phyloP scores from a whole-genome alignment of 2,329 filamentous ascomycete species.

The Ascochyta rabiei region DNA sequence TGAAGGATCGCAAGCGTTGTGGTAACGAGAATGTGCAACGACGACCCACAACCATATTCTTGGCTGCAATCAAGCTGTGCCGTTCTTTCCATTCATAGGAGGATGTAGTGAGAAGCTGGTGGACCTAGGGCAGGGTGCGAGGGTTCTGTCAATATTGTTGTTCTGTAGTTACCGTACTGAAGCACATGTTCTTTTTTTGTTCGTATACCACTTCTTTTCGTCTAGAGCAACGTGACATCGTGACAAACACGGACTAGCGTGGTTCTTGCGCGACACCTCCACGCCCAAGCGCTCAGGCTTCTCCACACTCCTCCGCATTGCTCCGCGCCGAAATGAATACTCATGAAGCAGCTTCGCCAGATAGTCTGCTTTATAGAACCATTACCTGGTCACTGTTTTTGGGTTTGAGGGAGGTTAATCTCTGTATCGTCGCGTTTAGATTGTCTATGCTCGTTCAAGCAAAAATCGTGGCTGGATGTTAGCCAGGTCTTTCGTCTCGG shows the following conservation, averaged over 20 bases:
- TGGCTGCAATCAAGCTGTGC: background rate
- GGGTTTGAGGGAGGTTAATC: background rate
- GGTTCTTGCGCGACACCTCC: slow-evolving; percentile 6
- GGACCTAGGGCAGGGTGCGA: background rate
- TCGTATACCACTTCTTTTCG: background rate
- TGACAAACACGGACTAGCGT: background rate
- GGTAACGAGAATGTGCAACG: background rate
- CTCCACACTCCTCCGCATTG: slow-evolving; percentile 15
- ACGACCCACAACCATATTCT: background rate
- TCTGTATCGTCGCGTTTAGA: background rate
- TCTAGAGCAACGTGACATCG: background rate
- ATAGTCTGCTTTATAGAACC: background rate
- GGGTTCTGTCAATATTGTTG: too few species aligned
- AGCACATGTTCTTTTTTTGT: too few species aligned
- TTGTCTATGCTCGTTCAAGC: background rate
- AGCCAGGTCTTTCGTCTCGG: background rate
- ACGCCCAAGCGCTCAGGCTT: slow-evolving; percentile 9
- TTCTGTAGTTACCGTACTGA: too few species aligned
- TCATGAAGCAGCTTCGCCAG: background rate
- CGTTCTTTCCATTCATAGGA: background rate
- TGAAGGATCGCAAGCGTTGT: background rate
- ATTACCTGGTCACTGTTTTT: background rate
- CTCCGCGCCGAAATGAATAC: slow-evolving; percentile 6
- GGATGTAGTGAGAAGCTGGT: background rate
- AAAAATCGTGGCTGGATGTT: background rate